Evolutionary conservation across 164 flowering plant genomes (phyloP).

Genomic region (Houttuynia cordata): DNA sequence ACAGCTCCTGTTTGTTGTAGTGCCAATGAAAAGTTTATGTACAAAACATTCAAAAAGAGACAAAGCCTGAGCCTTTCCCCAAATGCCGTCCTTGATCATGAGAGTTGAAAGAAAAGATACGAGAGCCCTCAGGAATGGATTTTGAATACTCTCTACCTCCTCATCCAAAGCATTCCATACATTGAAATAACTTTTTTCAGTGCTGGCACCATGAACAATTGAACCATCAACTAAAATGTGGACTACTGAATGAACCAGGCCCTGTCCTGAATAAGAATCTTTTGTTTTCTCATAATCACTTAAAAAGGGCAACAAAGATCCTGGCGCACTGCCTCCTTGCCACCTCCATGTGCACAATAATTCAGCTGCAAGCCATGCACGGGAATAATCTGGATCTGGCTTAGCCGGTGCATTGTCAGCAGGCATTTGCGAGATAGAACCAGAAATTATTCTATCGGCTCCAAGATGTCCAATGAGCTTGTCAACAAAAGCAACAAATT

Average conservation of each 20-base stretch:
- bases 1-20: conserved; percentile 37
- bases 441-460: conserved; percentile 39
- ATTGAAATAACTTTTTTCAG: conserved; percentile 17
- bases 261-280: conserved; percentile 11
- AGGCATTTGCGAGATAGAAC: conserved; percentile 11
- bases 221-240: conserved; percentile 71
- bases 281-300: conserved; percentile 27
- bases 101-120: conserved; percentile 39
- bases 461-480: conserved; percentile 59
- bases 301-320: conserved; percentile 59
- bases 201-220: conserved; percentile 40
- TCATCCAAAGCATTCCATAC: conserved; percentile 34
- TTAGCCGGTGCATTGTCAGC: conserved; percentile 14
- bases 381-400: conserved; percentile 17
- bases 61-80: conserved; percentile 47
- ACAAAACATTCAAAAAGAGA: conserved; percentile 31
- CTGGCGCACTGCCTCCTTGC: conserved; percentile 59
- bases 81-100: conserved; percentile 36
- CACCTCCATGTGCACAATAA: conserved; percentile 88
- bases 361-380: conserved; percentile 91
- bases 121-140: conserved; percentile 75
- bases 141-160: conserved; percentile 45
- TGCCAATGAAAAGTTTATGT: conserved; percentile 51
- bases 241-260: conserved; percentile 42
- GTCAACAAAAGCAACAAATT: conserved; percentile 48